phyloP scores from a whole-genome alignment of 352 stramenopile species.

The Globisporangium takayamanum region DNA sequence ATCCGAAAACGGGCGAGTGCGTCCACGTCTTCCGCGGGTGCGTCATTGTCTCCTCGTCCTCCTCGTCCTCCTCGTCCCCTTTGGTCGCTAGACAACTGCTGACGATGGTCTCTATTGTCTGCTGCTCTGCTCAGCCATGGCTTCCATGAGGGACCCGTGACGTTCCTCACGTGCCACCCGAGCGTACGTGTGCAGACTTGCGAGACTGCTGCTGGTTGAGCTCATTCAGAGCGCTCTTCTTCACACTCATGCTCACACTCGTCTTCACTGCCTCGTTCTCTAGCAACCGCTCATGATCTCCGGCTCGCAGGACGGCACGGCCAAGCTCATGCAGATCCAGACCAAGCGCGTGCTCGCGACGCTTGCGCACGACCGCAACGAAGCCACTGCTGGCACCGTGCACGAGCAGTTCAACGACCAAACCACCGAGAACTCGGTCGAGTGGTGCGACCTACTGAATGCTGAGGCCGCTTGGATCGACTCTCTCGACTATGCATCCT shows the following conservation, averaged over 20 bases:
- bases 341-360: constrained; percentile 92
- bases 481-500: background rate
- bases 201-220: background rate
- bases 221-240: background rate
- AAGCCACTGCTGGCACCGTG: constrained; percentile 38
- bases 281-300: constrained; percentile 90
- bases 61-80: background rate
- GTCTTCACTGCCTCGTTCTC: constrained; percentile 1
- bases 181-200: constrained; percentile 32
- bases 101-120: constrained; percentile 4
- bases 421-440: constrained; percentile 76
- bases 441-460: constrained; percentile 47
- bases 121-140: constrained; percentile 39
- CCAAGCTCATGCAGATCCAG: constrained; percentile 90
- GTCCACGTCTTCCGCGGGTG: constrained; percentile 85
- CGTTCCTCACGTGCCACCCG: constrained; percentile 87
- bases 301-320: constrained; percentile 92
- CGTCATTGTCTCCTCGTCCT: background rate
- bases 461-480: background rate
- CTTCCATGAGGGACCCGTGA: constrained; percentile 88
- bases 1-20: constrained; percentile 93
- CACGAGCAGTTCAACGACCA: constrained; percentile 34
- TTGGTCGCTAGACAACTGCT: background rate
- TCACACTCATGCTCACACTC: background rate
- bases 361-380: constrained; percentile 65